Percentiles rank a stretch among this genome's conserved stretches.
Conservation (phyloP, 1,284 basidiomycete species). For the Heterobasidion occidentale region DNA sequence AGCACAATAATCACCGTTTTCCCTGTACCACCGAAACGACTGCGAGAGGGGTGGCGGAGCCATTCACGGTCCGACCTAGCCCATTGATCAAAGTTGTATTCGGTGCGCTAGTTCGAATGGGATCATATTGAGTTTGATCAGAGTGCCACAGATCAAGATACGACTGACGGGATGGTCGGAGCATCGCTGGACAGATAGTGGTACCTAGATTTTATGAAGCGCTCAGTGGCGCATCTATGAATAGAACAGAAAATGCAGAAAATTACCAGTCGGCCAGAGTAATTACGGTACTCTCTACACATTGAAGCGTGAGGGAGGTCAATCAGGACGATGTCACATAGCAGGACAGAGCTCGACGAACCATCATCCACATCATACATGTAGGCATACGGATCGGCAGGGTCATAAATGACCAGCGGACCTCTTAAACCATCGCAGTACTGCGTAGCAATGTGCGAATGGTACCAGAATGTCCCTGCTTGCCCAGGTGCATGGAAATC, state of each 20-base stretch:
- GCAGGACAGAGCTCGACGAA: background rate
- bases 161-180: background rate
- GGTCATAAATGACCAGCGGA: slow-evolving; percentile 1
- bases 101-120: slow-evolving; percentile 13
- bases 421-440: slow-evolving; percentile 3
- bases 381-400: background rate
- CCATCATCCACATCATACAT: slow-evolving; percentile 1
- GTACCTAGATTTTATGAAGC: slow-evolving; percentile 2
- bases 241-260: background rate
- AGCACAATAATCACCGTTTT: slow-evolving; percentile 19
- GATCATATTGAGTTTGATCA: background rate
- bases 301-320: background rate
- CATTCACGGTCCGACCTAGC: slow-evolving; percentile 28
- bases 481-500: slow-evolving; percentile 17
- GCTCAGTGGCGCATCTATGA: background rate
- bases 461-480: slow-evolving; percentile 2
- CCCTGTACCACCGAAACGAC: slow-evolving; percentile 24
- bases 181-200: slow-evolving; percentile 2
- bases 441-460: slow-evolving; percentile 1
- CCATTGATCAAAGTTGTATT: slow-evolving; percentile 41
- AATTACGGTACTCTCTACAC: slow-evolving; percentile 27
- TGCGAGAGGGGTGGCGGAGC: slow-evolving; percentile 22
- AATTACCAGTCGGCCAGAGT: slow-evolving; percentile 33
- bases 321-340: background rate
- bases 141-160: no score